Base-by-base conservation (phyloP, 1,139 yeast genomes). In the Suhomyces anneliseae region DNA sequence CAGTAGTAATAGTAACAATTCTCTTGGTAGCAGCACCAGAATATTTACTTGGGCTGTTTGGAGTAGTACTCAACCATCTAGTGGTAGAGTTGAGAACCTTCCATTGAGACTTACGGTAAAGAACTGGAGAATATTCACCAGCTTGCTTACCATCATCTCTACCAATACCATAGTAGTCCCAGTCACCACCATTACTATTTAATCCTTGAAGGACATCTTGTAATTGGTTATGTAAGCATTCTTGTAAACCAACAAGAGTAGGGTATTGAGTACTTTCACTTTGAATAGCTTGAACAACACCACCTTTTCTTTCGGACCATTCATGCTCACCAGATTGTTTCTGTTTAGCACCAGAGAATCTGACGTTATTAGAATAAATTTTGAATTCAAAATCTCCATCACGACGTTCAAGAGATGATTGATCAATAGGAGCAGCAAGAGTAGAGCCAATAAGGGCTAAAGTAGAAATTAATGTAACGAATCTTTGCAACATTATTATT, bases 111-210 rank as follows among this genome's bases (percentile, higher is more conserved):
- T 63, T 59, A 43, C 70, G 64, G 53, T 67, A 76, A 37, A 72
- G 64, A 19, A 78, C 66, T 0, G 82, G 81, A 38, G 78, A 68
- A 50, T 64, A 75, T 50, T 78, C 82, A 6, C 82, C 81, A 5
- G 58, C 54, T 6, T 60, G 58, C 10, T 57, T 54, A 5, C 82
- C 82, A 57, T 78, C 81, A 43, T 74, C 76, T 56, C 82, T 61
- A 2, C 82, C 81, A n/a, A 70, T 73, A 2, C 79, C 79, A 47
- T 69, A 72, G 53, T 75, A 74, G 8, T 62, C 60, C 72, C 76
- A 78, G 33, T 60, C 57, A 11, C 31, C 40, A 10, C 38, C 19
- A 6, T 36, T 19, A 6, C 34, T 49, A n/a, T 50, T 50, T 8
- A 65, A 54, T 2, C 66, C 66, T 2, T 36, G 32, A 27, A 62